Evolutionary conservation across 2,329 filamentous ascomycete genomes (phyloP).

Genomic region (Macroventuria anomochaeta): DNA sequence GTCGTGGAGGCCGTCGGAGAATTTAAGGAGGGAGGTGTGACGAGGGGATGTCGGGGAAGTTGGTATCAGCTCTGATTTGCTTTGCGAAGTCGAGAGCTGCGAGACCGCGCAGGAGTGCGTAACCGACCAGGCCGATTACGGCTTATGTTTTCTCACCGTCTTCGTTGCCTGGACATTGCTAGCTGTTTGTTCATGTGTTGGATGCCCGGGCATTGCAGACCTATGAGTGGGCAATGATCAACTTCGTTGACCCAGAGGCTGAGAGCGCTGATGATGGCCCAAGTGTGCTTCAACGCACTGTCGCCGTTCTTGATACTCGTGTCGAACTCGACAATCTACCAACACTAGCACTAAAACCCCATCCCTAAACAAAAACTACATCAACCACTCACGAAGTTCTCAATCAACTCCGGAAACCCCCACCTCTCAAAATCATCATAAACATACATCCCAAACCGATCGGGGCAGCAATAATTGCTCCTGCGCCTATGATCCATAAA

Average conservation of each 20-base stretch:
- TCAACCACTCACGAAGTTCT: constrained; percentile 19
- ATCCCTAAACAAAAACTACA: too few species aligned
- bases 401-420: constrained; percentile 23
- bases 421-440: constrained; percentile 24
- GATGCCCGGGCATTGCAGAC: not conserved
- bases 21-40: not conserved
- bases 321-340: constrained; percentile 21
- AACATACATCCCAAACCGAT: constrained; percentile 27
- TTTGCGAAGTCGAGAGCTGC: constrained; percentile 19
- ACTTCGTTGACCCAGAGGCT: constrained; percentile 21
- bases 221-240: constrained; percentile 10
- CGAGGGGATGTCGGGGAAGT: constrained; percentile 7
- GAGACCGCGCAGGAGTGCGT: constrained; percentile 19
- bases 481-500: constrained; percentile 8
- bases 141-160: constrained; percentile 14
- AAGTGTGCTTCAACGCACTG: constrained; percentile 11
- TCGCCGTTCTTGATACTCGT: constrained; percentile 16
- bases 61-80: constrained; percentile 19
- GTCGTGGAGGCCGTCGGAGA: not conserved
- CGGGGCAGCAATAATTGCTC: constrained; percentile 23
- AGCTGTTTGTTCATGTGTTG: not conserved
- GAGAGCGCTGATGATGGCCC: constrained; percentile 20
- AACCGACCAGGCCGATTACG: constrained; percentile 19
- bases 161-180: constrained; percentile 14
- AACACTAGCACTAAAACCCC: not conserved